Evolutionary conservation across 1,284 basidiomycete species (phyloP), one percentile per base, ranked within the genome.

Genomic region (Moesziomyces sp.): DNA sequence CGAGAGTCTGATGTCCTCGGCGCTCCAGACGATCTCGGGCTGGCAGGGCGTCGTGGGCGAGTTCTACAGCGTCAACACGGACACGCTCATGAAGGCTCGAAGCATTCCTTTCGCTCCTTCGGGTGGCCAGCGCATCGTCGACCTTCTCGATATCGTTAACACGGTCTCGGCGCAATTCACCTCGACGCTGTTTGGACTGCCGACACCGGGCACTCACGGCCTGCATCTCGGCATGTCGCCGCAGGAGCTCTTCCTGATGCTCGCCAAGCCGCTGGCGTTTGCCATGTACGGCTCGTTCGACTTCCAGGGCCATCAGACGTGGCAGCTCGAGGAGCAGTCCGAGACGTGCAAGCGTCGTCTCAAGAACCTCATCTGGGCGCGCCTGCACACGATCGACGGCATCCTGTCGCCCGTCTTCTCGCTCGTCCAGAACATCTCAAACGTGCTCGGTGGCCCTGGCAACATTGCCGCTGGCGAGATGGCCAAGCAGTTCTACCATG

Each of bases 221-320:
- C 48, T 62, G 13, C 53, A 65, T 28, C 47, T 75, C 19, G 73
- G 73, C 16, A 65, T 72, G 56, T 51, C 68, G 50, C 45, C 68
- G 1, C 21, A 48, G 0, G 64, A 75, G 13, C 68, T 75, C 35
- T 62, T 48, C 28, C 26, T 45, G 9, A 45, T 51, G 24, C 60
- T 72, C 16, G 50, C 73, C 45, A 63, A 71, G 42, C 64, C 73
- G 4, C 73, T 75, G n/a, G 68, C 73, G 34, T 68, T 63, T 34
- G 68, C 69, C 42, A 60, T 75, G 64, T 71, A 71, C 42, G 73
- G 73, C 51, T 60, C 73, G n/a, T 75, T 64, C 38, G 69, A 64
- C 58, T 75, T 67, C 61, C 55, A 68, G 38, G 58, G 68, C 40
- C 73, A 61, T 38, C 73, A 75, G 48, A 71, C 55, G 5, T 75